Evolutionary conservation across 345 rosid species (phyloP), one percentile per base, ranked within the genome.

Genomic region (Firmiana major): DNA sequence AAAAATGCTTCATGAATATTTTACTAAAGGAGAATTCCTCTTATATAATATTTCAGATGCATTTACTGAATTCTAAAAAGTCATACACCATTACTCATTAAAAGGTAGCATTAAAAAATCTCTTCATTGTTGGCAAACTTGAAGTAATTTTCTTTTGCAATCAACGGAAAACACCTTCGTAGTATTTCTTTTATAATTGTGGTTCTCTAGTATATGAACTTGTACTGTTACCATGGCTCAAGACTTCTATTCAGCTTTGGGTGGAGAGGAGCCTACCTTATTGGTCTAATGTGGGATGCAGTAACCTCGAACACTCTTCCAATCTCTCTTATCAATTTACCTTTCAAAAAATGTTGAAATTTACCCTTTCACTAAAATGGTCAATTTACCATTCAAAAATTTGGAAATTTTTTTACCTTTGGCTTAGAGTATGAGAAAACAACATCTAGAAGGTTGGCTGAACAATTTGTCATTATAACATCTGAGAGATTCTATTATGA

Each of bases 401-500:
- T 46, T 70, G 2, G 8, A 70, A 17, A 28, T 31, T 16, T 13
- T 64, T 64, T 38, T 12, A 38, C 46, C 9, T 7, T 13, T 17
- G 16, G 22, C 22, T 45, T n/a, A 63, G 69, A 38, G 24, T 38
- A 38, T 4, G 43, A 43, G 8, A 4, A 59, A 59, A 43, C 26
- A 42, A 22, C 51, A 66, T 66, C 17, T 43, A 12, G 16, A 12
- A 21, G 9, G 34, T 42, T 75, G 42, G 38, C 42, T 12, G 63
- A n/a, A 42, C 42, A 62, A 31, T 9, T 38, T 67, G n/a, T 60
- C 45, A 12, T 57, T 84, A 42, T 28, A 64, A 53, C 43, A 76
- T 78, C 17, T 59, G 12, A 51, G 21, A 45, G 55, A 31, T 55
- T 5, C 71, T 75, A 11, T 38, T 1, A 15, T 53, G 48, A 69